Evolutionary conservation across 345 rosid genomes (phyloP).

Genomic region (Syzygium grande): DNA sequence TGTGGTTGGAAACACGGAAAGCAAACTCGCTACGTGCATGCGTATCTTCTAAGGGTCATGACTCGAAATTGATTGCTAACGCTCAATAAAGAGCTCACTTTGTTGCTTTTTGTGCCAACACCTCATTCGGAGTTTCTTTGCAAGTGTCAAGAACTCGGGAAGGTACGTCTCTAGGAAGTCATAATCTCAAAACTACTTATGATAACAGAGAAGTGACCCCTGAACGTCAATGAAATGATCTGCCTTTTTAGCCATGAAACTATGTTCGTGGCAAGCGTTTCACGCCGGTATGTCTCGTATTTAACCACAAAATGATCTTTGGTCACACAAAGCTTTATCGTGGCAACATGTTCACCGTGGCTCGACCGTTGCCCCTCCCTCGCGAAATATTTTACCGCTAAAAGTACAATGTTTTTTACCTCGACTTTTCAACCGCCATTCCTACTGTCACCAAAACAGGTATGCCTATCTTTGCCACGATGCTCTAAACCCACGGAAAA

Average conservation of each 20-base stretch:
- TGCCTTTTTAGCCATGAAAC: background rate
- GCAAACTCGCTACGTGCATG: conserved; percentile 5
- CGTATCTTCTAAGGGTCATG: background rate
- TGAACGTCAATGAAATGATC: background rate
- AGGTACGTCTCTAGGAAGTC: background rate
- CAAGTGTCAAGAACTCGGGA: background rate
- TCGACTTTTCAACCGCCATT: too few relatives aligned
- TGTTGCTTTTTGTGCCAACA: background rate
- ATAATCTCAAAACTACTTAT: background rate
- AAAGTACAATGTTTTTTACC: too few relatives aligned
- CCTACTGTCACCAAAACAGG: too few relatives aligned
- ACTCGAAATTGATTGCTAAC: background rate
- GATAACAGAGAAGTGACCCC: background rate
- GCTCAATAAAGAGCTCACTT: background rate
- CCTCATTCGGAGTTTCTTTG: background rate
- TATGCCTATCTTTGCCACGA: too few relatives aligned
- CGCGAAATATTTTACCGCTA: too few relatives aligned
- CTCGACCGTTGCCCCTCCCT: too few relatives aligned
- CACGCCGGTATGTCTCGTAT: background rate
- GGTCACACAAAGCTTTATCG: too few relatives aligned
- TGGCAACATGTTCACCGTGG: too few relatives aligned
- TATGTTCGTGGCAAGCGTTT: background rate
- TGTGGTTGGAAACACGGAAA: conserved; percentile 7
- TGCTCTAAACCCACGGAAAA: too few relatives aligned
- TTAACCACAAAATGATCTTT: background rate